Evolutionary conservation across 2,329 filamentous ascomycete genomes (phyloP).

Genomic region (Ophiostoma australiae): DNA sequence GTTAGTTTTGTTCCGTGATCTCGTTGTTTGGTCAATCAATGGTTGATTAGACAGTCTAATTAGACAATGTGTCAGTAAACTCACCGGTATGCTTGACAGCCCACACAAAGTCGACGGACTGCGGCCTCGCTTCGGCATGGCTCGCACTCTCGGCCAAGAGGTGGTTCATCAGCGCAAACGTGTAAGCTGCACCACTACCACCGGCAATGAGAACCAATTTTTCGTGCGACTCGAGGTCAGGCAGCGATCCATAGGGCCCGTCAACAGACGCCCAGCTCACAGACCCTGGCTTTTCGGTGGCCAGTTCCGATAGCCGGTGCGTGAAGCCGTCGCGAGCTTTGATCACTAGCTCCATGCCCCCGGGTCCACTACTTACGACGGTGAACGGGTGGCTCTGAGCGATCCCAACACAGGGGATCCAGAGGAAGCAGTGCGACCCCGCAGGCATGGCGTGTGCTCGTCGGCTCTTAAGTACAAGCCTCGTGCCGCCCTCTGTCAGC

Average conservation of each 20-base stretch:
- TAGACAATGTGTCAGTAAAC: background rate
- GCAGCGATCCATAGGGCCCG: constrained; percentile 25
- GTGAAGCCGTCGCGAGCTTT: constrained; percentile 52
- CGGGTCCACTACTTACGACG: constrained; percentile 44
- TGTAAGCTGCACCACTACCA: constrained; percentile 25
- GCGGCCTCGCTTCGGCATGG: constrained; percentile 1
- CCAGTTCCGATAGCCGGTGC: constrained; percentile 44
- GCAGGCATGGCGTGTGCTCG: constrained; percentile 39
- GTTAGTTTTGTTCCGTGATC: background rate
- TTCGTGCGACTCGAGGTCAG: constrained; percentile 20
- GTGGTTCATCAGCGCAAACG: constrained; percentile 24
- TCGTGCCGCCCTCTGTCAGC: constrained; percentile 42
- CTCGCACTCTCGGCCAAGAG: constrained; percentile 10
- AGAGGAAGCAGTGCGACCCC: constrained; percentile 56
- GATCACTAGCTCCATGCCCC: constrained; percentile 48
- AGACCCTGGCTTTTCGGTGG: constrained; percentile 28
- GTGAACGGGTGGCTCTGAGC: constrained; percentile 58
- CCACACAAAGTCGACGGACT: constrained; percentile 27
- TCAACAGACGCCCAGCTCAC: constrained; percentile 21
- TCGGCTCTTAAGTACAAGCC: constrained; percentile 42
- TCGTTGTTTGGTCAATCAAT: too few species aligned
- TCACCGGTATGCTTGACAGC: constrained; percentile 15
- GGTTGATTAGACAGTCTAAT: background rate
- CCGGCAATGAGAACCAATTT: constrained; percentile 25
- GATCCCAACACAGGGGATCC: constrained; percentile 50